Percentiles rank a stretch among this genome's conserved stretches.
phyloP scores from a whole-genome alignment of 1,284 basidiomycete genomes.

The Somion occarium region DNA sequence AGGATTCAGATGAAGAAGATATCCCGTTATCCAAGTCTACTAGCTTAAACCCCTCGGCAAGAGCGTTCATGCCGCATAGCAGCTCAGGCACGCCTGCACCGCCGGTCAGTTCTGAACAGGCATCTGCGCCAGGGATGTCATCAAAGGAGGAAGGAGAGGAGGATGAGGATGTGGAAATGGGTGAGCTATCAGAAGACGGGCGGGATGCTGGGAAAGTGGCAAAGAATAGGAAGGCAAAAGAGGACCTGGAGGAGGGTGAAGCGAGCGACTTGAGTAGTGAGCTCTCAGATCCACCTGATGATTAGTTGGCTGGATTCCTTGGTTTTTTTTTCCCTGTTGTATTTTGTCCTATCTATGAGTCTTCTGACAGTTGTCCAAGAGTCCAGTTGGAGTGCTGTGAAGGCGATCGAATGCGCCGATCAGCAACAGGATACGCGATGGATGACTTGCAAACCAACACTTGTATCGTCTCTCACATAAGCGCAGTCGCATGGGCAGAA shows the following conservation, averaged over 20 bases:
- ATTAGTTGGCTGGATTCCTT: conserved; percentile 20
- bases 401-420: too few species aligned
- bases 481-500: too few species aligned
- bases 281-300: conserved; percentile 68
- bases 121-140: conserved; percentile 20
- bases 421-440: too few species aligned
- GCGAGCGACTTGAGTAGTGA: conserved; percentile 74
- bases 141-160: conserved; percentile 31
- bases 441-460: too few species aligned
- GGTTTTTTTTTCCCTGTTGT: not conserved
- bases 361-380: too few species aligned
- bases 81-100: conserved; percentile 21
- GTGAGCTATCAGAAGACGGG: conserved; percentile 72
- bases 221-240: conserved; percentile 47
- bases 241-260: conserved; percentile 81
- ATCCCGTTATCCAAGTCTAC: conserved; percentile 26
- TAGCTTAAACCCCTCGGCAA: conserved; percentile 29
- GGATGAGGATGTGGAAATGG: conserved; percentile 71
- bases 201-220: conserved; percentile 33
- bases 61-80: conserved; percentile 30
- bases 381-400: too few species aligned
- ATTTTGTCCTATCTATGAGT: not conserved
- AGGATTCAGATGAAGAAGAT: conserved; percentile 24
- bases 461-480: too few species aligned
- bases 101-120: conserved; percentile 18